These are phyloP conservation scores for Buddleja alternifolia DNA, from an alignment of 257 asterid species.

Conservation along the genomic window DNA sequence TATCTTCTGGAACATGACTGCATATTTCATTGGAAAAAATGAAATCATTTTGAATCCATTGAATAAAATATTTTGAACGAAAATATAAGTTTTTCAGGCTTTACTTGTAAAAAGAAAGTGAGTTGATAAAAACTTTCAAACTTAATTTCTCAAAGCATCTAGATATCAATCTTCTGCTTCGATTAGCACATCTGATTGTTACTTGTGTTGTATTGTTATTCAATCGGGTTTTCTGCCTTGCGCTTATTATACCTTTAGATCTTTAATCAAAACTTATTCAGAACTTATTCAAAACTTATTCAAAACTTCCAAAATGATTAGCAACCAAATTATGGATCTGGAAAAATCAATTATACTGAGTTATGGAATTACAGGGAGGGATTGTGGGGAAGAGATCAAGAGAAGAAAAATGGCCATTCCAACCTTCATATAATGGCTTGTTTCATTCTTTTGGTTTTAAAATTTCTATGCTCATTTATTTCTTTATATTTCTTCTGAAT, in stretches of 20 bases:
- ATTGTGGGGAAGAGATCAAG: background rate
- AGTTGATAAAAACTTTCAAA: background rate
- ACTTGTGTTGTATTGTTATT: background rate
- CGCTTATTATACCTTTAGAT: background rate
- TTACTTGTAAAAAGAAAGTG: background rate
- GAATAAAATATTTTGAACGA: background rate
- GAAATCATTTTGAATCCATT: background rate
- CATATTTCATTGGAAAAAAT: slow-evolving; percentile 7
- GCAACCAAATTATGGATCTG: slow-evolving; percentile 7
- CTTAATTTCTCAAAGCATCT: slow-evolving; percentile 21
- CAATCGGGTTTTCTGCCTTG: slow-evolving; percentile 8
- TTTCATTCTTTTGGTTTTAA: background rate
- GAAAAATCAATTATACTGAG: background rate
- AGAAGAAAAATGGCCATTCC: background rate
- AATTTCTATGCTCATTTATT: background rate
- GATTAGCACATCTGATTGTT: background rate
- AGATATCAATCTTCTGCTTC: background rate
- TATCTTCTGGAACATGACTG: slow-evolving; percentile 22
- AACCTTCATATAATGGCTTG: background rate
- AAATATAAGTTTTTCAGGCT: background rate
- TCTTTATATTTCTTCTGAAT: no score
- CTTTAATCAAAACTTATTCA: background rate
- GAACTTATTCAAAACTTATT: background rate
- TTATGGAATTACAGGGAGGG: no score
- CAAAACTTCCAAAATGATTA: background rate